Evolutionary conservation across 2,329 filamentous ascomycete genomes (phyloP).

Genomic region (Dichotomopilus funicola): DNA sequence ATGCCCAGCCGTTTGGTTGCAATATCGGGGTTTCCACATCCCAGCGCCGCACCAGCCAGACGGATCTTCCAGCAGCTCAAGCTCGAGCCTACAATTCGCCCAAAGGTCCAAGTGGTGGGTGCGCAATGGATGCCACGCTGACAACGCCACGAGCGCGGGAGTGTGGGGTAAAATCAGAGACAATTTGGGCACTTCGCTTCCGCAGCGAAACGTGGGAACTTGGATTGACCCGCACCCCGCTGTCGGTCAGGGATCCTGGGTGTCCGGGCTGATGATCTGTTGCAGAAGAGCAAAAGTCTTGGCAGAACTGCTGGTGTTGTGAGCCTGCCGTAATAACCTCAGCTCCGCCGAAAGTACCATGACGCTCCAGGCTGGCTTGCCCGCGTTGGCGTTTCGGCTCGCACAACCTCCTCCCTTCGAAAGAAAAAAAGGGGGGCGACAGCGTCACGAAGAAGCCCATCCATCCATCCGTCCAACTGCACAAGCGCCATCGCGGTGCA

Average conservation of each 20-base stretch:
- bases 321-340: too few species aligned
- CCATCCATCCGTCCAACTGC: background rate
- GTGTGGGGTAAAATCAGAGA: conserved; percentile 20
- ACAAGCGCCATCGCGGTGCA: conserved; percentile 8
- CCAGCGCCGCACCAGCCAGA: conserved; percentile 16
- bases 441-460: background rate
- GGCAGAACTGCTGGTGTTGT: background rate
- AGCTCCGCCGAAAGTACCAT: too few species aligned
- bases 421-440: background rate
- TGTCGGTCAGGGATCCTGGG: background rate
- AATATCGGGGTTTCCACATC: conserved; percentile 18
- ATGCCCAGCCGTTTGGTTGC: conserved; percentile 21
- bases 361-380: too few species aligned
- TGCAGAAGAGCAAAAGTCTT: background rate
- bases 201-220: conserved; percentile 3
- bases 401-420: background rate
- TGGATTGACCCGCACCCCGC: conserved; percentile 14
- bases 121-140: conserved; percentile 19
- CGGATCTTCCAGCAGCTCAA: conserved; percentile 6
- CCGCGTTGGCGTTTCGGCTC: too few species aligned
- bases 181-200: conserved; percentile 6
- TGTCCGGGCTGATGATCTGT: background rate
- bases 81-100: conserved; percentile 10
- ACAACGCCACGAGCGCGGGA: conserved; percentile 13
- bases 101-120: conserved; percentile 7